Evolutionary conservation across 495 filamentous ascomycete species (phyloP).

Genomic region (Annulohypoxylon bovei): DNA sequence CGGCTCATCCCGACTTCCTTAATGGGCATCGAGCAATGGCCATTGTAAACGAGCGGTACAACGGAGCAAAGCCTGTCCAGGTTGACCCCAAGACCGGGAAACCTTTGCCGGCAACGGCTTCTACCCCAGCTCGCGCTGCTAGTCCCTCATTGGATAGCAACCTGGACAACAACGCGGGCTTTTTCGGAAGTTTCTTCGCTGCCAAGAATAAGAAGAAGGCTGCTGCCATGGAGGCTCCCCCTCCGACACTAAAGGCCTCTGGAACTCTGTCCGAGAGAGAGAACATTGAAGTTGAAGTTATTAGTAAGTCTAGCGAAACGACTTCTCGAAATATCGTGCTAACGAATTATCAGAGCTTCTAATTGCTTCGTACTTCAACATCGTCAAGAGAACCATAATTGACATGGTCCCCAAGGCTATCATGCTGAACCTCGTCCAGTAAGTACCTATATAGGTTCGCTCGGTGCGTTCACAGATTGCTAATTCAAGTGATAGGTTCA

Average conservation of each 20-base stretch:
- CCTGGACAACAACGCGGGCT: slow-evolving; percentile 72
- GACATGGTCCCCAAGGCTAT: slow-evolving; percentile 99
- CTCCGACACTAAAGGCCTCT: slow-evolving; percentile 90
- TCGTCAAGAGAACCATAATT: slow-evolving; percentile 97
- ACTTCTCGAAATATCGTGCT: slow-evolving; percentile 11
- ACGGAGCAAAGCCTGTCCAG: slow-evolving; percentile 83
- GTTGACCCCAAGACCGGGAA: slow-evolving; percentile 99
- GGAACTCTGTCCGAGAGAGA: slow-evolving; percentile 93
- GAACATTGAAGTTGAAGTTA: slow-evolving; percentile 94
- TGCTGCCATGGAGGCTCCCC: slow-evolving; percentile 97
- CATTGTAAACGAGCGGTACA: slow-evolving; percentile 91
- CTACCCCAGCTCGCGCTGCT: slow-evolving; percentile 71
- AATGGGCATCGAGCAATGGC: slow-evolving; percentile 98
- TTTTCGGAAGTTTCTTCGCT: slow-evolving; percentile 97
- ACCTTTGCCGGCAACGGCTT: slow-evolving; percentile 74
- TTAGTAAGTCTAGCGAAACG: slow-evolving; percentile 74
- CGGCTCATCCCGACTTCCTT: slow-evolving; percentile 96
- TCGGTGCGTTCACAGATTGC: neutral
- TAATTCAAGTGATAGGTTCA: slow-evolving; percentile 69
- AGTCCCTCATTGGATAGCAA: slow-evolving; percentile 69
- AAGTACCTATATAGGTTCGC: slow-evolving; percentile 56
- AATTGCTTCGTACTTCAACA: slow-evolving; percentile 97
- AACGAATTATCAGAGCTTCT: slow-evolving; percentile 74
- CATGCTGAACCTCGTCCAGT: slow-evolving; percentile 97
- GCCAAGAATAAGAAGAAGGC: slow-evolving; percentile 99